Evolutionary conservation across 805 yeast genomes (phyloP).

Genomic region (Komagataella kurtzmanii): DNA sequence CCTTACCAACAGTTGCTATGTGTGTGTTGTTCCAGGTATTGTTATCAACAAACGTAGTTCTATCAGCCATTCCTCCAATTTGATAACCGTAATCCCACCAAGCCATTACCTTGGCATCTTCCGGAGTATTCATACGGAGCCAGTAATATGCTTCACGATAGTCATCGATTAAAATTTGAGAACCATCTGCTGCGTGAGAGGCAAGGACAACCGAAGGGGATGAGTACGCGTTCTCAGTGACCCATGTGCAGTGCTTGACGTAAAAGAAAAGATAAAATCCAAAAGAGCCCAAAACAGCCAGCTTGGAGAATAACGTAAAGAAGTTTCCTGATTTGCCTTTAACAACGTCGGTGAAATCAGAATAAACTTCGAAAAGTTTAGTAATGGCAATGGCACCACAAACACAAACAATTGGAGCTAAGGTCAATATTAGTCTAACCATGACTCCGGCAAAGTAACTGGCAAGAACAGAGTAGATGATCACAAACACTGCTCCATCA

Average conservation of each 20-base stretch:
- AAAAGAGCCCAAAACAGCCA: constrained; percentile 54
- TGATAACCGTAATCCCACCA: constrained; percentile 99
- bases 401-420: constrained; percentile 94
- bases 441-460: constrained; percentile 98
- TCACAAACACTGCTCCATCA: constrained; percentile 86
- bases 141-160: constrained; percentile 98
- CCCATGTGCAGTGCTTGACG: constrained; percentile 95
- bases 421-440: constrained; percentile 94
- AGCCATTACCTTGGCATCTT: constrained; percentile 91
- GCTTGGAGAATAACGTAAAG: constrained; percentile 31
- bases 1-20: constrained; percentile 97
- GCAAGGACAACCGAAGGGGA: constrained; percentile 96
- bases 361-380: constrained; percentile 68
- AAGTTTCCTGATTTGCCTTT: background rate
- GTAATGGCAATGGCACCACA: constrained; percentile 83
- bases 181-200: constrained; percentile 73
- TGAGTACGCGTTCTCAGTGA: constrained; percentile 87
- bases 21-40: constrained; percentile 99
- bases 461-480: constrained; percentile 85
- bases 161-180: constrained; percentile 79
- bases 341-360: constrained; percentile 33
- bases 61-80: constrained; percentile 99
- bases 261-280: constrained; percentile 63
- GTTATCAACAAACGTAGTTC: constrained; percentile 96
- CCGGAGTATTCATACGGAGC: constrained; percentile 95